A percentile compares a stretch with the other conserved stretches of the same genome.
Conservation (phyloP, 2,329 filamentous ascomycete genomes). For the Fusarium agapanthi region DNA sequence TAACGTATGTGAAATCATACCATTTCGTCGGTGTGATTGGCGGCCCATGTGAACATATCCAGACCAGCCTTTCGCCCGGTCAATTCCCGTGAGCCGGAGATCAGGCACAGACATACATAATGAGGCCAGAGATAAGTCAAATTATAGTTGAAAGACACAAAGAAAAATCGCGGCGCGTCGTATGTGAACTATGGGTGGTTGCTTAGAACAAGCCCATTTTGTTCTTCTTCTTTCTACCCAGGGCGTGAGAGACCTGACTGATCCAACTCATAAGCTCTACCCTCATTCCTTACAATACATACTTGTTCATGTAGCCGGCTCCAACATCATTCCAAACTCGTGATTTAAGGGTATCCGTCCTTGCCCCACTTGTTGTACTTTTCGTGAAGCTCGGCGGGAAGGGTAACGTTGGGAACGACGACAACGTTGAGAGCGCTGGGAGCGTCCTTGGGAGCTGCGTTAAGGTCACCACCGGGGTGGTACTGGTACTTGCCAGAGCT, state of each 20-base stretch:
- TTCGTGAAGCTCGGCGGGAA: slow-evolving; percentile 94
- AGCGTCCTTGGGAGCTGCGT: slow-evolving; percentile 81
- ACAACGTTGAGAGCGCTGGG: slow-evolving; percentile 96
- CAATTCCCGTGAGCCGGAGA: not conserved
- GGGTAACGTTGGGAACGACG: slow-evolving; percentile 89
- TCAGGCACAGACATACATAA: not conserved
- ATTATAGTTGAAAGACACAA: slow-evolving; percentile 35
- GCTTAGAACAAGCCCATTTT: slow-evolving; percentile 35
- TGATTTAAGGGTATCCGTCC: slow-evolving; percentile 78
- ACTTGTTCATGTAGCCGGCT: slow-evolving; percentile 22
- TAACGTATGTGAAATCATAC: not conserved
- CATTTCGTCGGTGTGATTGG: not conserved
- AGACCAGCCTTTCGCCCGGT: slow-evolving; percentile 1
- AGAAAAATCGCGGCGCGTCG: slow-evolving; percentile 33
- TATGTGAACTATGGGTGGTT: slow-evolving; percentile 39
- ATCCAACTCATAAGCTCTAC: slow-evolving; percentile 17
- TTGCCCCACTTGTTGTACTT: slow-evolving; percentile 99
- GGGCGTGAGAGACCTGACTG: slow-evolving; percentile 7
- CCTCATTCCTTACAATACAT: slow-evolving; percentile 19
- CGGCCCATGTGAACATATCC: not conserved
- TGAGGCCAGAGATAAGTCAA: slow-evolving; percentile 13
- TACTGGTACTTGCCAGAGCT: slow-evolving; percentile 75
- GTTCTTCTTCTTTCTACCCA: slow-evolving; percentile 40
- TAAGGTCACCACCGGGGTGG: slow-evolving; percentile 85
- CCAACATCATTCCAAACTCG: slow-evolving; percentile 3